Conservation (phyloP, 139 green algal species). For the Asterochloris erici region DNA sequence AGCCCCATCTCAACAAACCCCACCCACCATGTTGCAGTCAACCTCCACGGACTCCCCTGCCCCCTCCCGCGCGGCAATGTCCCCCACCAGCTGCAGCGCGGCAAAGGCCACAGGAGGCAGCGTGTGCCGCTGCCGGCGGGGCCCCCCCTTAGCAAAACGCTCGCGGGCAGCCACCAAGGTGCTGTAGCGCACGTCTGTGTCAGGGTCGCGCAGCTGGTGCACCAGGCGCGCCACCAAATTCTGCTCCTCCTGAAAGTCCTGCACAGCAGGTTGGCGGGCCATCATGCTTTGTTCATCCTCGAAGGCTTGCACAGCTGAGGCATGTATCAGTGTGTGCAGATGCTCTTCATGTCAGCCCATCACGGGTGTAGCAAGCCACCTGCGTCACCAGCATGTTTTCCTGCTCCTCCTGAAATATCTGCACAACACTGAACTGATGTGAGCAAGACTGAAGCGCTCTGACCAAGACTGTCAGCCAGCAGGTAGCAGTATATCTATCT, state of each 20-base stretch:
- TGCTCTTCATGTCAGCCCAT: too few species aligned
- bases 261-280: background rate
- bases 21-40: too few species aligned
- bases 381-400: too few species aligned
- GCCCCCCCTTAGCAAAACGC: constrained; percentile 55
- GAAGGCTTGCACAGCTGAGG: too few species aligned
- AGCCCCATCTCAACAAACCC: too few species aligned
- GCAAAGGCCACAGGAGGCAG: constrained; percentile 76
- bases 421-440: background rate
- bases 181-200: constrained; percentile 58
- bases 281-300: too few species aligned
- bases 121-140: constrained; percentile 66
- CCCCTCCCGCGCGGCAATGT: too few species aligned
- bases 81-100: constrained; percentile 48
- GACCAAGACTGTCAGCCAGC: too few species aligned
- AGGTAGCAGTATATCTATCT: too few species aligned
- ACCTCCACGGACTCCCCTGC: too few species aligned
- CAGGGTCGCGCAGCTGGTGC: constrained; percentile 61
- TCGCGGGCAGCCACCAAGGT: constrained; percentile 62
- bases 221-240: constrained; percentile 85
- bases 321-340: too few species aligned
- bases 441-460: background rate
- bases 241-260: constrained; percentile 89
- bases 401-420: background rate
- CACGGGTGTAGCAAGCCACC: too few species aligned